phyloP scores from a whole-genome alignment of 2,329 filamentous ascomycete species.

The Trichoderma atroviride region DNA sequence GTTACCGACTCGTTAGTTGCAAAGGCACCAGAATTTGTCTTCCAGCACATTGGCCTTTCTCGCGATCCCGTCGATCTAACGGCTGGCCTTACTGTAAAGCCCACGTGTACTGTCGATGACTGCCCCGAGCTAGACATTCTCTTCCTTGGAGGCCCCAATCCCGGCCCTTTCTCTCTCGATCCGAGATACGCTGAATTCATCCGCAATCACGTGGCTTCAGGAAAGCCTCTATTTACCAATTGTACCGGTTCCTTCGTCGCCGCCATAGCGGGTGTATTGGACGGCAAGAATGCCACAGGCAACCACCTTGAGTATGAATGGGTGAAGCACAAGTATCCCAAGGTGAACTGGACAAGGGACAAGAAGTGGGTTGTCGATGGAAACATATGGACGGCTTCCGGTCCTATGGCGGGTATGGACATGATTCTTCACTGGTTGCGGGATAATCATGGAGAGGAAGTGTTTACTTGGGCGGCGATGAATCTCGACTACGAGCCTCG shows the following conservation, averaged over 20 bases:
- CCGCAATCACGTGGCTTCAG: conserved; percentile 40
- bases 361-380: conserved; percentile 50
- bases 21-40: conserved; percentile 36
- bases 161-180: conserved; percentile 34
- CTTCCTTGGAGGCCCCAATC: conserved; percentile 40
- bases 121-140: conserved; percentile 45
- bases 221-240: conserved; percentile 42
- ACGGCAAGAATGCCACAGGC: conserved; percentile 47
- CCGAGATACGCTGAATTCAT: conserved; percentile 39
- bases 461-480: conserved; percentile 32
- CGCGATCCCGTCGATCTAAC: conserved; percentile 35
- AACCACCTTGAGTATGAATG: conserved; percentile 42
- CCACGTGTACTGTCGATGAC: conserved; percentile 39
- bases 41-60: conserved; percentile 42
- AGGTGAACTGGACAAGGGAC: conserved; percentile 48
- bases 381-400: conserved; percentile 51
- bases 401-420: conserved; percentile 51
- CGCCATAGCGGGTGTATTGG: conserved; percentile 42
- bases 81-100: conserved; percentile 16
- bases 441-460: conserved; percentile 38
- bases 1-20: background rate
- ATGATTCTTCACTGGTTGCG: conserved; percentile 47
- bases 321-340: conserved; percentile 39
- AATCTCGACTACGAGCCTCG: conserved; percentile 43
- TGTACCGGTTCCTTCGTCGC: conserved; percentile 43